Base-by-base conservation (phyloP, 2,329 filamentous ascomycete genomes). In the Lasiodiplodia sp. region DNA sequence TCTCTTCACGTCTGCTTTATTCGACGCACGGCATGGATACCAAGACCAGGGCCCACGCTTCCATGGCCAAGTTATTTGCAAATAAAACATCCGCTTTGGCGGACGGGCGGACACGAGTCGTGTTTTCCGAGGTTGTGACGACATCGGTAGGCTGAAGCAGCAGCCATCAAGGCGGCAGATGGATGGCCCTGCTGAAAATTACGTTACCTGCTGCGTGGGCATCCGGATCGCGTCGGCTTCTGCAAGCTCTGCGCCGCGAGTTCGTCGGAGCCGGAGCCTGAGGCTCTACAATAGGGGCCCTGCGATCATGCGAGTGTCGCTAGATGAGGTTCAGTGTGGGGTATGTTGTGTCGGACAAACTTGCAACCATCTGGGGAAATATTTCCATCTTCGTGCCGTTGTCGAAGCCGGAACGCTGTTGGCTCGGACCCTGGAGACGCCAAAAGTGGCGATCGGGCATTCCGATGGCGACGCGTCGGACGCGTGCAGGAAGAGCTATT, bases 71-170 rank as follows among this genome's bases (percentile, higher is more conserved):
- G 51, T 28, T 25, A 14, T 28, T 53, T 53, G 51, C 21, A 11
- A 31, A 31, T 25, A 37, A 47, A n/a, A 18, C 21, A 21, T 47
- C 44, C 18, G 52, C 52, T 37, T 56, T 23, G 7, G 18, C 57
- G 38, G 16, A 23, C 21, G 38, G 25, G 21, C n/a, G 58, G 12
- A 21, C 10, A 18, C 58, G 40, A 63, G 16, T 37, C 58, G 40
- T 49, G 40, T 28, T 18, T 49, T 44, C 58, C 58, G 58, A 63
- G 58, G 58, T 31, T 49, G 58, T 63, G 58, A 63, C 58, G 58
- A 49, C 40, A 63, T 51, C n/a, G 58, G 23, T 12, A 49, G 25
- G 58, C 40, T 34, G 23, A 31, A 47, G 40, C 40, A 63, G 31
- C 40, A 62, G 31, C 58, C 40, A 62, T 51, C 12, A 44, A 49